Evolutionary conservation across 2,329 filamentous ascomycete species (phyloP).

Genomic region (Cryphonectria carpinicola): DNA sequence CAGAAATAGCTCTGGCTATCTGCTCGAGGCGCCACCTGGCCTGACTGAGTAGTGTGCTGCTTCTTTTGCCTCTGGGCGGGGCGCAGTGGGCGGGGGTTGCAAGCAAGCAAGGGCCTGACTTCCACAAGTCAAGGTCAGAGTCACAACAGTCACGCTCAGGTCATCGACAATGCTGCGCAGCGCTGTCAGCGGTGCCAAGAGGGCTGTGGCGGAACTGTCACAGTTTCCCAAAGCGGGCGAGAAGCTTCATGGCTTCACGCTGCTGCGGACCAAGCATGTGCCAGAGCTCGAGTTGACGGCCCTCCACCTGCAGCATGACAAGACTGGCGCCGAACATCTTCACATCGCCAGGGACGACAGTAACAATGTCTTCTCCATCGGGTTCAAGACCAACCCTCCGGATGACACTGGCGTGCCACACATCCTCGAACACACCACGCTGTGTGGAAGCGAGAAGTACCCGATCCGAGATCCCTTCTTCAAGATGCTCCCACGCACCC

Average conservation of each 20-base stretch:
- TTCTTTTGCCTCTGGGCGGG: not conserved
- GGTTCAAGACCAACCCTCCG: slow-evolving; percentile 98
- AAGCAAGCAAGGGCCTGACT: not conserved
- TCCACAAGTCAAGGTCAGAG: not conserved
- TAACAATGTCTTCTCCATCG: slow-evolving; percentile 99
- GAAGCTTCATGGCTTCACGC: slow-evolving; percentile 89
- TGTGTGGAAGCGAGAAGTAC: slow-evolving; percentile 95
- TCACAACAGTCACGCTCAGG: slow-evolving; percentile 1
- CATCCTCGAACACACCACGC: slow-evolving; percentile 95
- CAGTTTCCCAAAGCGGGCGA: slow-evolving; percentile 79
- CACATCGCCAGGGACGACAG: slow-evolving; percentile 93
- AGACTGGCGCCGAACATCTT: slow-evolving; percentile 93
- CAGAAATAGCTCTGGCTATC: not conserved
- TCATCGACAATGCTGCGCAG: slow-evolving; percentile 17
- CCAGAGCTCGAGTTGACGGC: slow-evolving; percentile 93
- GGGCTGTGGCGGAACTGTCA: slow-evolving; percentile 75
- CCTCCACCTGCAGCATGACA: slow-evolving; percentile 87
- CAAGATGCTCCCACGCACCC: slow-evolving; percentile 96
- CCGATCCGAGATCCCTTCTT: slow-evolving; percentile 99
- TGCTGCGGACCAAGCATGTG: slow-evolving; percentile 87
- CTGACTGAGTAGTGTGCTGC: not conserved
- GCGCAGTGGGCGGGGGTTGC: not conserved
- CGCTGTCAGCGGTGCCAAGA: slow-evolving; percentile 41
- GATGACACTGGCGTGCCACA: slow-evolving; percentile 96
- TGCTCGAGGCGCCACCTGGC: not conserved